Evolutionary conservation across 768 basidiomycete species (phyloP).

Genomic region (Pisolithus albus): DNA sequence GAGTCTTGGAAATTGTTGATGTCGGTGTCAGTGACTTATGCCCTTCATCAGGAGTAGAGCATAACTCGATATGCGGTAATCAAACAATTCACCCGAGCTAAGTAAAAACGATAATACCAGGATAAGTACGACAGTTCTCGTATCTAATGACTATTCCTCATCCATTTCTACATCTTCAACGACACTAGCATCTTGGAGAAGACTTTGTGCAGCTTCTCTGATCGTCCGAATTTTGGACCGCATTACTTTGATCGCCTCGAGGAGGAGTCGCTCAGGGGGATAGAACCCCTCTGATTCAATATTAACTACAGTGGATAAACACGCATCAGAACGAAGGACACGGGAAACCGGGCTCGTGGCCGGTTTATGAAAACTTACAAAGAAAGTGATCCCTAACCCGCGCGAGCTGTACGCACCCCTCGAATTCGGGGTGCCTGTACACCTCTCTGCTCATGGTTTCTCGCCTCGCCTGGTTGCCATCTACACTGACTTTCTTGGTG

Average conservation of each 20-base stretch:
- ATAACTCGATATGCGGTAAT: neutral
- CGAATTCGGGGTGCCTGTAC: conserved; percentile 85
- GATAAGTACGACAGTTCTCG: neutral
- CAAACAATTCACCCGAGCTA: neutral
- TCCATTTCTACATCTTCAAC: conserved; percentile 51
- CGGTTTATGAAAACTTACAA: conserved; percentile 47
- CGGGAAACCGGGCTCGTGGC: neutral
- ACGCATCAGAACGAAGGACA: neutral
- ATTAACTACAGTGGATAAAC: conserved; percentile 47
- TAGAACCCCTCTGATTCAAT: conserved; percentile 91
- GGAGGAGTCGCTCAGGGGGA: conserved; percentile 72
- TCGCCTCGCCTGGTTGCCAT: conserved; percentile 59
- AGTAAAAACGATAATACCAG: neutral
- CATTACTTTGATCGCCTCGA: conserved; percentile 77
- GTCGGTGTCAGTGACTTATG: too few species aligned
- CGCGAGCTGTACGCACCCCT: conserved; percentile 72
- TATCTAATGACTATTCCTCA: conserved; percentile 21
- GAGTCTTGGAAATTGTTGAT: too few species aligned
- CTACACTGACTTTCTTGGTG: conserved; percentile 56
- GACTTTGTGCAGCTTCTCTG: conserved; percentile 49
- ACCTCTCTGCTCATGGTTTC: conserved; percentile 93
- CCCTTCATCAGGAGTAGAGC: too few species aligned
- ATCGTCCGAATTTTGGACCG: conserved; percentile 66
- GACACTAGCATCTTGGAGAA: conserved; percentile 37
- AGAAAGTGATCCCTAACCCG: conserved; percentile 90